Percentiles rank a stretch among this genome's conserved stretches.
These are phyloP conservation scores for Xylaria longipes DNA, from an alignment of 495 filamentous ascomycete genomes.

Conservation along the genomic window DNA sequence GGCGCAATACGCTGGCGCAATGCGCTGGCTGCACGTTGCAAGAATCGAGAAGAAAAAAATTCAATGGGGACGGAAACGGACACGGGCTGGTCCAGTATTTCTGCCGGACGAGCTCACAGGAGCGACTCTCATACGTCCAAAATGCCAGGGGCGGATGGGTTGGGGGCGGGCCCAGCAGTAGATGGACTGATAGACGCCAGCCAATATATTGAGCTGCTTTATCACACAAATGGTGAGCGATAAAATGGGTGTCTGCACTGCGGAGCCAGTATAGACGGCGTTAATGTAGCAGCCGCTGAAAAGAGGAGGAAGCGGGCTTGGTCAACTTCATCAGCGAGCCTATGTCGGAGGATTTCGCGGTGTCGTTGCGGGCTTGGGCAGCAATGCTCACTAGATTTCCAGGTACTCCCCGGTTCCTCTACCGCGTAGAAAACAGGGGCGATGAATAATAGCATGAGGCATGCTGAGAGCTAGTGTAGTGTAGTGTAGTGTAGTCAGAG, in stretches of 20 bases:
- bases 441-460: constrained; percentile 10
- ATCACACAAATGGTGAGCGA: constrained; percentile 35
- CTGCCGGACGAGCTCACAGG: constrained; percentile 44
- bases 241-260: constrained; percentile 38
- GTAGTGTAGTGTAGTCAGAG: background rate
- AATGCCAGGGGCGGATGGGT: constrained; percentile 32
- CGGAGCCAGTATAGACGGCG: constrained; percentile 31
- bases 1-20: constrained; percentile 29
- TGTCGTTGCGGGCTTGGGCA: constrained; percentile 52
- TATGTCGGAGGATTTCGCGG: constrained; percentile 43
- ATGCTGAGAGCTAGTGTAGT: constrained; percentile 3
- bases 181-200: constrained; percentile 47
- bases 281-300: constrained; percentile 21
- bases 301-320: constrained; percentile 38
- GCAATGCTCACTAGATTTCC: constrained; percentile 54
- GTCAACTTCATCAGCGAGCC: constrained; percentile 35
- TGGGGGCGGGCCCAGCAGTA: constrained; percentile 41
- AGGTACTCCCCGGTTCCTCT: constrained; percentile 34
- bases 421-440: constrained; percentile 10
- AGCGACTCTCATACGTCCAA: constrained; percentile 39
- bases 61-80: constrained; percentile 30
- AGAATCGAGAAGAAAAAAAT: constrained; percentile 32
- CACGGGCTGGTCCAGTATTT: constrained; percentile 34
- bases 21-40: constrained; percentile 31
- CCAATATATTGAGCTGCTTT: constrained; percentile 33